A percentile compares a stretch with the other conserved stretches of the same genome.
These are phyloP conservation scores for Diaporthe citriasiana DNA, from an alignment of 2,329 filamentous ascomycete species.

Conservation along the genomic window DNA sequence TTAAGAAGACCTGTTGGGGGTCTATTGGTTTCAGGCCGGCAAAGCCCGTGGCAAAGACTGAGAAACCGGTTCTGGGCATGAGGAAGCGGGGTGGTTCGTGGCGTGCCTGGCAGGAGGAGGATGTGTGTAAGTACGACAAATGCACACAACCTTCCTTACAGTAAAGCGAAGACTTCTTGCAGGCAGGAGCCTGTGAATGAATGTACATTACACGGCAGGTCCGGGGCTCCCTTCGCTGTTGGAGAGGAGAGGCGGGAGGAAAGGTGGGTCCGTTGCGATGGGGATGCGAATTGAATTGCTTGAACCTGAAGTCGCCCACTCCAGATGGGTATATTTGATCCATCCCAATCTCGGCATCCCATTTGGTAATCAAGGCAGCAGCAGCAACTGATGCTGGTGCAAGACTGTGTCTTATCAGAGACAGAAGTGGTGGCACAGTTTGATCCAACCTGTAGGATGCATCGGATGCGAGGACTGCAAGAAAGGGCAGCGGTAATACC, in stretches of 20 bases:
- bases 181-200: background rate
- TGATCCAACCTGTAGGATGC: slow-evolving; percentile 3
- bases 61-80: slow-evolving; percentile 18
- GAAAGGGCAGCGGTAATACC: background rate
- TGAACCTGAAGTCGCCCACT: background rate
- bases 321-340: background rate
- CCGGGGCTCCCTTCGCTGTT: background rate
- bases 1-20: slow-evolving; percentile 32
- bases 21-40: slow-evolving; percentile 17
- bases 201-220: background rate
- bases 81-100: background rate
- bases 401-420: background rate
- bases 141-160: background rate
- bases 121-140: background rate
- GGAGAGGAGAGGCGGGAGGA: background rate
- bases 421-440: background rate
- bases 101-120: slow-evolving; percentile 9
- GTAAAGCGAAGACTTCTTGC: background rate
- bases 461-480: background rate
- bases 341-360: background rate
- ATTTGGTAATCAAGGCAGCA: background rate
- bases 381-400: background rate
- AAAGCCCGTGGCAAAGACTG: background rate
- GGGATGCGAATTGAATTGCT: background rate
- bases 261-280: background rate